Evolutionary conservation across 352 stramenopile species (phyloP).

Genomic region (Phytopythium helicoides): DNA sequence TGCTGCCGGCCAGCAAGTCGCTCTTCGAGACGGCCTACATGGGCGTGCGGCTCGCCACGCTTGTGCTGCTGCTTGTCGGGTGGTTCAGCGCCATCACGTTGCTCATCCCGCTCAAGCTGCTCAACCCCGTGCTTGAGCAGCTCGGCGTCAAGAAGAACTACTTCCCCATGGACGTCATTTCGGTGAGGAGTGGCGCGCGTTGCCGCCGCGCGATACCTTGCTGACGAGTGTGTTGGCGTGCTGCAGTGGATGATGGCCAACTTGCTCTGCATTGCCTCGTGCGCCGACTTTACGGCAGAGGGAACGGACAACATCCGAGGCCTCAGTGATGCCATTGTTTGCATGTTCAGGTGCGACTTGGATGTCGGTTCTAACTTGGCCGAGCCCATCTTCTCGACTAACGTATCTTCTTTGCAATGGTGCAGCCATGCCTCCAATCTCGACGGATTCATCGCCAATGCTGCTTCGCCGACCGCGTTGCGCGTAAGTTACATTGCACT

Average conservation of each 20-base stretch:
- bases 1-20: conserved; percentile 36
- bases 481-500: conserved; percentile 35
- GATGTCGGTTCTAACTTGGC: neutral
- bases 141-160: conserved; percentile 77
- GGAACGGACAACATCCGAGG: conserved; percentile 46
- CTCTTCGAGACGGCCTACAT: conserved; percentile 61
- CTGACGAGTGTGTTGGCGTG: conserved; percentile 1
- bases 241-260: conserved; percentile 34
- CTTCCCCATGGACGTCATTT: conserved; percentile 72
- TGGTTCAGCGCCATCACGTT: conserved; percentile 72
- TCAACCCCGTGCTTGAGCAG: conserved; percentile 42
- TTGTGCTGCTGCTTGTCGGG: conserved; percentile 64
- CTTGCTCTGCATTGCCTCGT: conserved; percentile 54
- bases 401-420: neutral
- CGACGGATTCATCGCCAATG: conserved; percentile 83
- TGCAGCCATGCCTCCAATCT: conserved; percentile 77
- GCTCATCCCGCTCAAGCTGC: conserved; percentile 64
- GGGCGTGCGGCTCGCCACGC: conserved; percentile 61
- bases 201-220: too few relatives aligned
- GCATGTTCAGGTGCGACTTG: conserved; percentile 74
- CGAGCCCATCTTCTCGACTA: neutral
- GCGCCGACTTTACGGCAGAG: conserved; percentile 45
- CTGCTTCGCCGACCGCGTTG: conserved; percentile 59
- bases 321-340: conserved; percentile 68
- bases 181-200: too few relatives aligned